These are phyloP conservation scores for Chalciporus sp. DNA, from an alignment of 1,284 basidiomycete species.

Conservation along the genomic window DNA sequence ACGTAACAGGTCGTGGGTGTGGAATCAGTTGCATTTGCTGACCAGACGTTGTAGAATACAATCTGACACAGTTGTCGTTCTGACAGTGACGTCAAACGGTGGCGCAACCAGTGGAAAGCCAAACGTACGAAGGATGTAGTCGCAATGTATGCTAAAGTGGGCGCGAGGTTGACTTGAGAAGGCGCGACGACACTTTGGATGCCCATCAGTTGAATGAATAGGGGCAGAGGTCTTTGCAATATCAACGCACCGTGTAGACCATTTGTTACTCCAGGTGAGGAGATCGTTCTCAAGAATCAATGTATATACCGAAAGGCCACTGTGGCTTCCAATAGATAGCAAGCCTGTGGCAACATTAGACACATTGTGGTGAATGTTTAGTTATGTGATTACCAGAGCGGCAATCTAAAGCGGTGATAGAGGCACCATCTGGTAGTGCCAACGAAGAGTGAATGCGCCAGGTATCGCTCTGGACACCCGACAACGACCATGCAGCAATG, in stretches of 20 bases:
- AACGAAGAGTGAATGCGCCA: constrained; percentile 85
- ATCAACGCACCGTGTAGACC: constrained; percentile 58
- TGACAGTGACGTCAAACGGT: constrained; percentile 32
- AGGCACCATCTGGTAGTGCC: constrained; percentile 52
- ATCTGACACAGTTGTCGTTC: constrained; percentile 59
- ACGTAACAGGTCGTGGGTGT: constrained; percentile 66
- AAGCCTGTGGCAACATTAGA: constrained; percentile 51
- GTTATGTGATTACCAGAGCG: constrained; percentile 55
- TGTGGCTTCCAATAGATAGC: constrained; percentile 63
- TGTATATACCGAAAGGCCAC: constrained; percentile 68
- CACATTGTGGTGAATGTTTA: background rate
- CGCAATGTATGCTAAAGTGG: constrained; percentile 75
- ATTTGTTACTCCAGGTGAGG: constrained; percentile 77
- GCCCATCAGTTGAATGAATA: constrained; percentile 13
- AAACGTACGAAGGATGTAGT: constrained; percentile 56
- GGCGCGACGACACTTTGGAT: constrained; percentile 48
- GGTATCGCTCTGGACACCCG: constrained; percentile 56
- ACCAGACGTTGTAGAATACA: constrained; percentile 75
- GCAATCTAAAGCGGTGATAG: constrained; percentile 65
- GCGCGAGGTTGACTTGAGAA: constrained; percentile 62
- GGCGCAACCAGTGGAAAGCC: constrained; percentile 6
- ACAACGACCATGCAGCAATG: constrained; percentile 74
- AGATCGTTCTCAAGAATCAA: constrained; percentile 78
- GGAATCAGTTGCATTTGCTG: constrained; percentile 63
- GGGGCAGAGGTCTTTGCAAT: background rate